These are phyloP conservation scores for Beta lomatogona DNA, from an alignment of 179 eudicot genomes.

Conservation along the genomic window DNA sequence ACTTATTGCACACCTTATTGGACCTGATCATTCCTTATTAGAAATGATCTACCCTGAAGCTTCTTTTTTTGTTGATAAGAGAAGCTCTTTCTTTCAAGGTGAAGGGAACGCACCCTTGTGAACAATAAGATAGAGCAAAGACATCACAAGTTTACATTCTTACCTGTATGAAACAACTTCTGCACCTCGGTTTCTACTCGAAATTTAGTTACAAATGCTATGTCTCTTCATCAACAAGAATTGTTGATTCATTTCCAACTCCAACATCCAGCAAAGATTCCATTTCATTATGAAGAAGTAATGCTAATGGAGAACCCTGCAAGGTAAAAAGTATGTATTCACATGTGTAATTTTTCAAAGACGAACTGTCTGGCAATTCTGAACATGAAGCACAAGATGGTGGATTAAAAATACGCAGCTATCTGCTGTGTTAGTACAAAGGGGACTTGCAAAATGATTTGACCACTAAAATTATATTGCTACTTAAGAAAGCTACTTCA, in stretches of 20 bases:
- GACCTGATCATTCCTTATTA: no score
- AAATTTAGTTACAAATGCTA: slow-evolving; percentile 21
- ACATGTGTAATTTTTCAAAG: background rate
- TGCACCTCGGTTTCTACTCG: background rate
- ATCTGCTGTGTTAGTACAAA: background rate
- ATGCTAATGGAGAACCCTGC: slow-evolving; percentile 83
- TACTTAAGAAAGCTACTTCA: background rate
- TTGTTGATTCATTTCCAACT: slow-evolving; percentile 69
- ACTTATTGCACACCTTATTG: no score
- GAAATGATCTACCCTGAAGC: no score
- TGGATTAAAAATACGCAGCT: background rate
- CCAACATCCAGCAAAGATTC: slow-evolving; percentile 78
- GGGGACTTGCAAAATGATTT: background rate
- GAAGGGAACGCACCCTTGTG: background rate
- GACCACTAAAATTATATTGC: background rate
- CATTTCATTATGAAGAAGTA: slow-evolving; percentile 80
- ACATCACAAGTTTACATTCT: background rate
- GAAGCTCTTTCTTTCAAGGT: no score
- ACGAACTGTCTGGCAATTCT: background rate
- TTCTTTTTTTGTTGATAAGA: no score
- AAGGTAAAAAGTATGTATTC: background rate
- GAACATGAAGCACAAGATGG: background rate
- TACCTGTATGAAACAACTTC: background rate
- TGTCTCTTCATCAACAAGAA: slow-evolving; percentile 72
- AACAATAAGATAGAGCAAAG: background rate